Evolutionary conservation across 257 asterid genomes (phyloP), one percentile per base, ranked within the genome.

Genomic region (Penstemon davidsonii): DNA sequence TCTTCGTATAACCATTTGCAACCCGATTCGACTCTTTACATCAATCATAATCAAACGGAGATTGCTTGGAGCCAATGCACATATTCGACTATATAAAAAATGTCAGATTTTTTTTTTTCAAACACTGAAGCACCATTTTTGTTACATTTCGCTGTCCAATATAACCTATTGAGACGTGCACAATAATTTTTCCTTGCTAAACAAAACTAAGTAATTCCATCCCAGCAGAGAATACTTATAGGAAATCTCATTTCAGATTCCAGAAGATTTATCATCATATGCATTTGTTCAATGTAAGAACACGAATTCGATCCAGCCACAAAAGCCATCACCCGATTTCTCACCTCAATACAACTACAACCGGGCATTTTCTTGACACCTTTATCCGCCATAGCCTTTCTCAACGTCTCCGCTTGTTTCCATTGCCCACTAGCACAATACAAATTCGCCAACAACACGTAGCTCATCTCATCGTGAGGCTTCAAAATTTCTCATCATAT

Each of bases 401-500:
- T 84, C 72, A 90, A 61, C 54, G 59, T 64, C 81, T 84, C 81
- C 0, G 95, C 93, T 64, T 74, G 81, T 71, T 70, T 81, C 96
- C 96, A 90, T 81, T 79, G 75, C 40, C 96, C 93, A 43, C 90
- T 81, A n/a, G 83, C 83, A 72, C 89, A 79, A 59, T 90, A 90
- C 79, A 87, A 44, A 71, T 90, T 90, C 0, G 95, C 84, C 72
- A 87, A 42, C 80, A 84, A 15, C 18, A 87, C 89, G 56, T 87
- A 87, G 74, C 87, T 80, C 95, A 84, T 90, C 71, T 85, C 96
- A 58, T 87, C 86, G 50, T 52, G 38, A 2, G 93, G 91, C 74
- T 78, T 81, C 64, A 84, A 65, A 63, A 19, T 18, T 68, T 74
- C 84, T n/a, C n/a, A n/a, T n/a, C n/a, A n/a, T n/a, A n/a, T n/a